phyloP scores from a whole-genome alignment of 2,329 filamentous ascomycete species.

The Knufia fluminis region DNA sequence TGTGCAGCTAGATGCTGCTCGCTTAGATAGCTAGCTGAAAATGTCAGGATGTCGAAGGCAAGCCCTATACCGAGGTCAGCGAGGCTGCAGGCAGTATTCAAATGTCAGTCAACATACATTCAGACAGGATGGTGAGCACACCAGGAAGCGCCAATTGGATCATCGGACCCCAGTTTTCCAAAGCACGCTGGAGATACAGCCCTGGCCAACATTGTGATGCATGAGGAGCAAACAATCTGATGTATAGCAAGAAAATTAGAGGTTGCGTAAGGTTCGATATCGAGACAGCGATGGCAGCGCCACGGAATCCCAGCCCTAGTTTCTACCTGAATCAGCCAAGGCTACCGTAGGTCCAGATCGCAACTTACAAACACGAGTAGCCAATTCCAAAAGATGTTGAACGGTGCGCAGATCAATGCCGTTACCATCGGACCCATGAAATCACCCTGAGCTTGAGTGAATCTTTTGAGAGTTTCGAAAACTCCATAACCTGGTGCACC shows the following conservation, averaged over 20 bases:
- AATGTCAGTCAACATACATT: slow-evolving; percentile 42
- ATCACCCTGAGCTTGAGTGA: slow-evolving; percentile 66
- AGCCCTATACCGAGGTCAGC: slow-evolving; percentile 30
- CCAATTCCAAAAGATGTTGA: slow-evolving; percentile 65
- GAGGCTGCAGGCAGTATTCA: not conserved
- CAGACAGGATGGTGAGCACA: slow-evolving; percentile 75
- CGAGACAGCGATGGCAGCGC: slow-evolving; percentile 60
- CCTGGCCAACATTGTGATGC: slow-evolving; percentile 65
- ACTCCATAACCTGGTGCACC: slow-evolving; percentile 61
- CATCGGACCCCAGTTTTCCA: slow-evolving; percentile 65
- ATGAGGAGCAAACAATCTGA: slow-evolving; percentile 47
- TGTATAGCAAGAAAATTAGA: slow-evolving; percentile 55
- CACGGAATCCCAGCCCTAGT: slow-evolving; percentile 55
- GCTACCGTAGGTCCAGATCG: not conserved
- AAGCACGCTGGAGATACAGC: slow-evolving; percentile 51
- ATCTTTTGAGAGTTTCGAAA: slow-evolving; percentile 66
- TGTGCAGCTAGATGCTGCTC: slow-evolving; percentile 68
- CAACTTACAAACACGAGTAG: slow-evolving; percentile 53
- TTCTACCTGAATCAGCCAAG: slow-evolving; percentile 11
- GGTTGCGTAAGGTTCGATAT: slow-evolving; percentile 61
- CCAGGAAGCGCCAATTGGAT: slow-evolving; percentile 69
- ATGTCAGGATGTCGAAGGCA: slow-evolving; percentile 72
- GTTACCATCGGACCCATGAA: slow-evolving; percentile 67
- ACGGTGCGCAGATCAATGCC: slow-evolving; percentile 63
- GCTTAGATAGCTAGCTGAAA: slow-evolving; percentile 62